Evolutionary conservation across 1,284 basidiomycete genomes (phyloP), one percentile per base, ranked within the genome.

Genomic region (Cryptococcus deneoformans): DNA sequence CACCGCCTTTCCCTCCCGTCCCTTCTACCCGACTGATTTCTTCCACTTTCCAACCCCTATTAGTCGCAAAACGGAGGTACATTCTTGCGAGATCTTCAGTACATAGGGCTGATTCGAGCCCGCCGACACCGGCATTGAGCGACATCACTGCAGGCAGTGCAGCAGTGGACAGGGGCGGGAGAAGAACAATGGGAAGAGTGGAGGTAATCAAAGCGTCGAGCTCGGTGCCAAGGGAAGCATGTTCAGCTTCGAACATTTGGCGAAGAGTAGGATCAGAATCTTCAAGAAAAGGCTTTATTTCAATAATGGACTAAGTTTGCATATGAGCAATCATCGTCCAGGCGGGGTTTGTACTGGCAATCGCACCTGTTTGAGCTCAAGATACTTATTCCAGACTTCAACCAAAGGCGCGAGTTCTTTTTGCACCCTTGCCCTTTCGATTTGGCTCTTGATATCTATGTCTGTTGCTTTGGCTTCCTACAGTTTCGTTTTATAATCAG

Each of bases 61-160:
- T 70, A 49, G 82, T 81, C 0, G 88, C 87, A 46, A 87, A 84
- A 9, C 89, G 84, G 12, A 82, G 79, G 72, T 98, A 99, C 86
- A 97, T 93, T 35, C 88, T 80, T 42, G 90, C 74, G 46, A 99
- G 76, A 53, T 95, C 88, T 1, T 80, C 83, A 0, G 89, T 82
- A 69, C 98, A 99, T 0, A 97, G 80, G 5, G 85, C 85, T 0
- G 93, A 83, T 76, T 99, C 95, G 4, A 87, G 86, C 0, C 95
- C 95, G 0, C 95, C 96, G 0, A 95, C 92, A 2, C 93, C 96
- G 0, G 92, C 86, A 67, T 95, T 94, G 38, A 99, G 80, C 65
- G 98, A 95, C 56, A 99, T 79, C 54, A 98, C 81, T 0, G 90
- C 89, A 3, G 89, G 88, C 16, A 91, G 79, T 1, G 83, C 73